phyloP scores from a whole-genome alignment of 768 basidiomycete species.

The Serendipita sp. region DNA sequence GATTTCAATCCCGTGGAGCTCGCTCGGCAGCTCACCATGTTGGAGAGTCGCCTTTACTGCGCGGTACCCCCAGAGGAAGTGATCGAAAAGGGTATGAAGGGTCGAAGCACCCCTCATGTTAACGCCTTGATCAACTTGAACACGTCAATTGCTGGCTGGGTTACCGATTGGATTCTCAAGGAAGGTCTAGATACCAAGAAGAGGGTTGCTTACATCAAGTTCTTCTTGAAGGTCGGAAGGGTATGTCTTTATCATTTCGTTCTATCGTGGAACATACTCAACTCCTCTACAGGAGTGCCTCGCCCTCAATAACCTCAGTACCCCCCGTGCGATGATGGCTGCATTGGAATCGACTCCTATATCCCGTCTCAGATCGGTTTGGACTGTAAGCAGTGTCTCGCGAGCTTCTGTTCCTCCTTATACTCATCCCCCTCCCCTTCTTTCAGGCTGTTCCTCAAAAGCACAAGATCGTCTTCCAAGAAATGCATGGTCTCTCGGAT shows the following conservation, averaged over 20 bases:
- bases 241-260: slow-evolving; percentile 29
- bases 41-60: slow-evolving; percentile 81
- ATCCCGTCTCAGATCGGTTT: slow-evolving; percentile 79
- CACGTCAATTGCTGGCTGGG: slow-evolving; percentile 89
- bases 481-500: slow-evolving; percentile 72
- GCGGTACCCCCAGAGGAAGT: slow-evolving; percentile 79
- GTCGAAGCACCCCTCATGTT: slow-evolving; percentile 51
- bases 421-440: not conserved
- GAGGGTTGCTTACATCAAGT: slow-evolving; percentile 62
- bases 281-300: slow-evolving; percentile 55
- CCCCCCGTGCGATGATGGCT: slow-evolving; percentile 79
- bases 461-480: slow-evolving; percentile 61
- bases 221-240: slow-evolving; percentile 86
- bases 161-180: slow-evolving; percentile 82
- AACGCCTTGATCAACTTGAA: slow-evolving; percentile 75
- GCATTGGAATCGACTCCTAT: slow-evolving; percentile 94
- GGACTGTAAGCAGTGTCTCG: slow-evolving; percentile 51
- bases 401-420: not conserved
- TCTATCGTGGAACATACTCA: slow-evolving; percentile 9
- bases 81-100: slow-evolving; percentile 64
- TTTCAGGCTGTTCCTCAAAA: slow-evolving; percentile 69
- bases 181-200: slow-evolving; percentile 76
- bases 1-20: slow-evolving; percentile 90
- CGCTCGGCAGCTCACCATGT: slow-evolving; percentile 82
- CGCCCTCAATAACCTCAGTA: slow-evolving; percentile 74